Evolutionary conservation across 768 basidiomycete species (phyloP).

Genomic region (Leccinum variicolor): DNA sequence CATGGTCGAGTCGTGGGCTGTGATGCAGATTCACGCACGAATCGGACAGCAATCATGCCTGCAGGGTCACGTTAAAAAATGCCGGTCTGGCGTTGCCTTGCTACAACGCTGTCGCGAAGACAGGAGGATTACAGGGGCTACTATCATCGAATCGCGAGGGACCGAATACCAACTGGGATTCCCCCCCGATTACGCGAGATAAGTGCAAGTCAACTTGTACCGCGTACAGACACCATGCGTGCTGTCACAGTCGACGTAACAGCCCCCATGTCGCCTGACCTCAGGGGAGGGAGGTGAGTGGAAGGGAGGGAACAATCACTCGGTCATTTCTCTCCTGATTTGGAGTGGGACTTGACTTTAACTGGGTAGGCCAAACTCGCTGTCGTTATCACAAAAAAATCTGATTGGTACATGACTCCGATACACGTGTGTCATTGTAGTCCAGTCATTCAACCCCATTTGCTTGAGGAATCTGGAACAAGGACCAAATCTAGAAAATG

Average conservation of each 20-base stretch:
- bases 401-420: constrained; percentile 10
- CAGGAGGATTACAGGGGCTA: not conserved
- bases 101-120: constrained; percentile 4
- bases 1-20: constrained; percentile 5
- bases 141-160: constrained; percentile 12
- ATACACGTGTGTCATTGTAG: constrained; percentile 23
- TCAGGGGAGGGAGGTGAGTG: not conserved
- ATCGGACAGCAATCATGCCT: not conserved
- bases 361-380: constrained; percentile 5
- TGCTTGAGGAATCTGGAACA: constrained; percentile 16
- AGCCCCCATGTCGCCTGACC: not conserved
- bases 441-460: constrained; percentile 5
- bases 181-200: constrained; percentile 20
- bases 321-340: constrained; percentile 18
- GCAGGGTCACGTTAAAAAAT: not conserved
- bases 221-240: constrained; percentile 10
- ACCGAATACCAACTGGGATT: constrained; percentile 11
- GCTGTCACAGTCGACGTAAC: constrained; percentile 26
- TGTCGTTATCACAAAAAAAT: constrained; percentile 2
- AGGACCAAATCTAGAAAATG: constrained; percentile 20
- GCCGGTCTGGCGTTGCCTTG: constrained; percentile 3
- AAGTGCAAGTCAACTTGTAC: constrained; percentile 3
- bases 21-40: constrained; percentile 9
- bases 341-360: constrained; percentile 10
- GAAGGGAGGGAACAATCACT: constrained; percentile 4